Evolutionary conservation across 768 basidiomycete genomes (phyloP).

Genomic region (Leccinum obscurum): DNA sequence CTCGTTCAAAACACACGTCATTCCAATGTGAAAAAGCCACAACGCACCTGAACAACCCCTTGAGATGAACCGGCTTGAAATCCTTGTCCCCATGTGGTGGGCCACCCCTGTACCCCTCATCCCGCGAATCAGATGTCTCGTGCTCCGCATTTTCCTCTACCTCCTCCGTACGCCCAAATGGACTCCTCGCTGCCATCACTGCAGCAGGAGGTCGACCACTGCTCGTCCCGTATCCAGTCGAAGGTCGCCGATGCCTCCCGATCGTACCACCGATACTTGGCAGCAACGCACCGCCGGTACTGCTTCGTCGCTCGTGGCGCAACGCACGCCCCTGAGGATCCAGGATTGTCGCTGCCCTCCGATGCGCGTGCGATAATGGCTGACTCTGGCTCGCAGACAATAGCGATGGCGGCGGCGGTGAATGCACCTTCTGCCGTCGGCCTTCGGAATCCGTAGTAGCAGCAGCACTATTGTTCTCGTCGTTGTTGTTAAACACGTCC

Average conservation of each 20-base stretch:
- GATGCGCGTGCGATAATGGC: constrained; percentile 59
- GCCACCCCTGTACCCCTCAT: constrained; percentile 48
- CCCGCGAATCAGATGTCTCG: constrained; percentile 34
- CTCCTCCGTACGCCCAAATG: constrained; percentile 53
- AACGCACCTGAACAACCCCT: constrained; percentile 87
- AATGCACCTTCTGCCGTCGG: constrained; percentile 22
- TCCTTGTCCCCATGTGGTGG: constrained; percentile 58
- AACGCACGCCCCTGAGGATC: constrained; percentile 64
- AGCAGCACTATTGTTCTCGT: neutral
- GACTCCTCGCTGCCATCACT: constrained; percentile 33
- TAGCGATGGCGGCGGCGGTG: constrained; percentile 33
- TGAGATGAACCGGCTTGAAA: constrained; percentile 93
- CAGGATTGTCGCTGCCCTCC: constrained; percentile 75
- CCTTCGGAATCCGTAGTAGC: constrained; percentile 22
- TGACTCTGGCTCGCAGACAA: constrained; percentile 51
- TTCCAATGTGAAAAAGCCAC: neutral
- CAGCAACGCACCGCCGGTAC: constrained; percentile 65
- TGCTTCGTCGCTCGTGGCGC: constrained; percentile 75
- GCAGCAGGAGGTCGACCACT: constrained; percentile 26
- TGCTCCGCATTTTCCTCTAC: constrained; percentile 50
- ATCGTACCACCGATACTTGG: constrained; percentile 52
- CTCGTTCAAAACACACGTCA: neutral
- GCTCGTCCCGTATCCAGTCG: constrained; percentile 54
- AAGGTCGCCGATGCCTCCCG: constrained; percentile 69
- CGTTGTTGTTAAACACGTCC: constrained; percentile 24